Evolutionary conservation across 495 filamentous ascomycete species (phyloP).

Genomic region (Xylaria telfairii): DNA sequence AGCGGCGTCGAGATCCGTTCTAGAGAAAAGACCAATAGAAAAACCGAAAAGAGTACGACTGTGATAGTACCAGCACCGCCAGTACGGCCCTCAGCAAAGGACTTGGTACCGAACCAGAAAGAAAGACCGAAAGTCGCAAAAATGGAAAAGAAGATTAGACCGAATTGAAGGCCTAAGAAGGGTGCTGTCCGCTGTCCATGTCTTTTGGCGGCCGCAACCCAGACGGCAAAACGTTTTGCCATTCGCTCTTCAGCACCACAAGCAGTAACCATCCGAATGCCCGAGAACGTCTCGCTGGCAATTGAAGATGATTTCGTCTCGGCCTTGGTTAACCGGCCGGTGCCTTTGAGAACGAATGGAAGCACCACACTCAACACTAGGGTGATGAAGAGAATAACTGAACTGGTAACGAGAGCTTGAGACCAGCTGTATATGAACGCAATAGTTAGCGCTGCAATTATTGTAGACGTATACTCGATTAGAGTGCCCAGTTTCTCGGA

Average conservation of each 20-base stretch:
- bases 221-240: constrained; percentile 55
- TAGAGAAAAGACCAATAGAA: constrained; percentile 56
- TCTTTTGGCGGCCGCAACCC: constrained; percentile 62
- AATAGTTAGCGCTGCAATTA: constrained; percentile 52
- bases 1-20: constrained; percentile 59
- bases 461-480: constrained; percentile 49
- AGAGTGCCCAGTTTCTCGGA: constrained; percentile 59
- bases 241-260: constrained; percentile 67
- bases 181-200: constrained; percentile 57
- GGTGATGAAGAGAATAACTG: constrained; percentile 61
- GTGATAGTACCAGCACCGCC: constrained; percentile 52
- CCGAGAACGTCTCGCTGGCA: constrained; percentile 62
- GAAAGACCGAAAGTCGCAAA: constrained; percentile 51
- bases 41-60: constrained; percentile 62
- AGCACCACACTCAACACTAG: constrained; percentile 59
- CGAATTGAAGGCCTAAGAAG: constrained; percentile 47
- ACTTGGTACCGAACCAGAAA: constrained; percentile 61
- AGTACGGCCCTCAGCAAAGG: constrained; percentile 47
- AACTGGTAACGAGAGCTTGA: constrained; percentile 62
- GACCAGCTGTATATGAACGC: constrained; percentile 65
- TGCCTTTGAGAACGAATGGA: constrained; percentile 66
- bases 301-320: constrained; percentile 62
- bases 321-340: constrained; percentile 45
- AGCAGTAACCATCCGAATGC: constrained; percentile 65
- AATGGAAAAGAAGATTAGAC: constrained; percentile 49